Conservation (phyloP, 164 flowering plant genomes). For the Sextonia rubra region DNA sequence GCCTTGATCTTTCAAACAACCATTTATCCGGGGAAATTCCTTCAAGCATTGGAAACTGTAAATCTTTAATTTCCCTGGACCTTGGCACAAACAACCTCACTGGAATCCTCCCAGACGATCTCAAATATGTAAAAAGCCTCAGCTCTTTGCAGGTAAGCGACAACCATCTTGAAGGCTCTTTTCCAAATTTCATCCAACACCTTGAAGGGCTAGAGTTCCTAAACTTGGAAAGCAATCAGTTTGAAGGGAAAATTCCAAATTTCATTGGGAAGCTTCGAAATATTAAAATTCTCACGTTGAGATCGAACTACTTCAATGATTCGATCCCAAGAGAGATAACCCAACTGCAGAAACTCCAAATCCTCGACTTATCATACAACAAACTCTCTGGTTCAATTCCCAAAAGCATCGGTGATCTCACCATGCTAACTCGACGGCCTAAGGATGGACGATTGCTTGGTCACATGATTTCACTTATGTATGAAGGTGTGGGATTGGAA, state of each 20-base stretch:
- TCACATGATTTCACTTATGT: neutral
- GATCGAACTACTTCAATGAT: constrained; percentile 1
- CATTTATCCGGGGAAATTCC: constrained; percentile 8
- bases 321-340: constrained; percentile 6
- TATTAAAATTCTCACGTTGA: neutral
- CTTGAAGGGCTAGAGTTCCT: constrained; percentile 12
- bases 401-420: neutral
- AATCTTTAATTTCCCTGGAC: constrained; percentile 12
- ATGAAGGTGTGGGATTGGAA: constrained; percentile 8
- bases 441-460: neutral
- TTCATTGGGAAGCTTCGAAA: constrained; percentile 1
- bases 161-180: constrained; percentile 9
- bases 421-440: neutral
- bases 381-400: constrained; percentile 19
- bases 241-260: neutral
- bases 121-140: neutral
- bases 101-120: constrained; percentile 14
- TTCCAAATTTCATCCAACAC: constrained; percentile 11
- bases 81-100: constrained; percentile 11
- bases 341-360: constrained; percentile 6
- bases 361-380: constrained; percentile 15
- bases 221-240: constrained; percentile 9
- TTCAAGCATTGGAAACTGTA: constrained; percentile 11
- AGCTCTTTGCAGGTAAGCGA: constrained; percentile 4
- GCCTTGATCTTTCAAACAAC: constrained; percentile 18